A percentile compares a stretch with the other conserved stretches of the same genome.
Conservation (phyloP, 2,329 filamentous ascomycete genomes). For the Mycosphaerella sp. region DNA sequence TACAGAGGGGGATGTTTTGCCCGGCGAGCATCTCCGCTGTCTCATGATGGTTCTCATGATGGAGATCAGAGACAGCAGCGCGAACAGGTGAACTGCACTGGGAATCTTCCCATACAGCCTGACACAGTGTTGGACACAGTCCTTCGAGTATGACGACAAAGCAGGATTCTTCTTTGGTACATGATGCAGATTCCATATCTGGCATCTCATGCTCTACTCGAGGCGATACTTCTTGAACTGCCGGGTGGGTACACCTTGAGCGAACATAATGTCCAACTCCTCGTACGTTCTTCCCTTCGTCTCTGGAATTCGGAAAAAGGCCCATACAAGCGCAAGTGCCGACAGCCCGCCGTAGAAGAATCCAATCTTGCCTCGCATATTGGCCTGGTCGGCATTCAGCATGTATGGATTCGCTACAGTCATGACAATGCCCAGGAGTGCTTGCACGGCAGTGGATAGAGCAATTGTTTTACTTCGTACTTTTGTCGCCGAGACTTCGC, state of each 20-base stretch:
- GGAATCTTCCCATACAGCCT: too few relatives aligned
- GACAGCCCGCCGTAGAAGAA: slow-evolving; percentile 40
- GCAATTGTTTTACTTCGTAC: slow-evolving; percentile 37
- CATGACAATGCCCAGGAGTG: slow-evolving; percentile 37
- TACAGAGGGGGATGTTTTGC: too few relatives aligned
- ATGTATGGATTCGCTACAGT: slow-evolving; percentile 37
- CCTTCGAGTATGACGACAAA: too few relatives aligned
- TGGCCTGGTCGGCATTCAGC: slow-evolving; percentile 39
- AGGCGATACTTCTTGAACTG: slow-evolving; percentile 32
- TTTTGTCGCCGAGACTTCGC: slow-evolving; percentile 36
- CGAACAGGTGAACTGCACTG: too few relatives aligned
- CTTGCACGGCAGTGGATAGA: slow-evolving; percentile 38
- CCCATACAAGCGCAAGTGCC: slow-evolving; percentile 34
- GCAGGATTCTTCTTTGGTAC: too few relatives aligned
- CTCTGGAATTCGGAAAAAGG: slow-evolving; percentile 38
- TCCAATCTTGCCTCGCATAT: slow-evolving; percentile 38
- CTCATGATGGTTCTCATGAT: too few relatives aligned
- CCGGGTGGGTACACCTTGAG: slow-evolving; percentile 33
- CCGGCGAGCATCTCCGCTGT: too few relatives aligned
- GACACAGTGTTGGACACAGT: too few relatives aligned
- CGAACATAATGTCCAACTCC: slow-evolving; percentile 42
- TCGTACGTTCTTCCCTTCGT: slow-evolving; percentile 39
- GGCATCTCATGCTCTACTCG: slow-evolving; percentile 12
- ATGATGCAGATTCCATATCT: neutral
- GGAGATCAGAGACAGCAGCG: too few relatives aligned